phyloP scores from a whole-genome alignment of 1,139 yeast genomes.

The Dujonia santamariae region DNA sequence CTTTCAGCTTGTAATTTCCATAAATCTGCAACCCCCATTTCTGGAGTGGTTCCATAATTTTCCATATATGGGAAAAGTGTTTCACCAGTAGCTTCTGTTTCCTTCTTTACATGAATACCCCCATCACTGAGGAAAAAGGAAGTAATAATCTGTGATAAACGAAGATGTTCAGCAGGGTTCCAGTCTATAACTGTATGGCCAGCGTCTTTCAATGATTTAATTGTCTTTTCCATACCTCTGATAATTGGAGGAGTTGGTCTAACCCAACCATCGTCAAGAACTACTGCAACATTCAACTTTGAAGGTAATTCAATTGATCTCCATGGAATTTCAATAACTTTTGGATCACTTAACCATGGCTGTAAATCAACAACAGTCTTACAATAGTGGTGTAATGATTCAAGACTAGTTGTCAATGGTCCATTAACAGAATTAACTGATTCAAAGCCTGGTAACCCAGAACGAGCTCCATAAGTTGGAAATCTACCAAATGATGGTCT shows the following conservation, averaged over 20 bases:
- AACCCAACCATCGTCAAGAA: conserved; percentile 28
- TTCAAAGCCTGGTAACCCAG: conserved; percentile 56
- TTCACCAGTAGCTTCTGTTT: conserved; percentile 42
- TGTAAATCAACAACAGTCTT: conserved; percentile 22
- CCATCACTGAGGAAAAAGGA: conserved; percentile 48
- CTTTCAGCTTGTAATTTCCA: conserved; percentile 42
- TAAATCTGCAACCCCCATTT: conserved; percentile 33
- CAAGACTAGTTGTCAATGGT: conserved; percentile 26
- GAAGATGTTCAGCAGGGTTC: conserved; percentile 39
- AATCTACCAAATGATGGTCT: conserved; percentile 49
- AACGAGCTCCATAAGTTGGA: conserved; percentile 48
- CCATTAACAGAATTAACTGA: conserved; percentile 36
- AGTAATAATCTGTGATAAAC: conserved; percentile 34
- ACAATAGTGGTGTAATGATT: conserved; percentile 26
- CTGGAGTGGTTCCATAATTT: conserved; percentile 27
- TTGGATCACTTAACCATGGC: conserved; percentile 33
- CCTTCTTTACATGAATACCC: conserved; percentile 28
- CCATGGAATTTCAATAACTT: conserved; percentile 32
- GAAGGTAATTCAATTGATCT: conserved; percentile 19
- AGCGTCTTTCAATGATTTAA: conserved; percentile 27
- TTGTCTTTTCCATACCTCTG: conserved; percentile 23
- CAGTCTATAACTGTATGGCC: conserved; percentile 65
- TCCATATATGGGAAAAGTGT: conserved; percentile 38
- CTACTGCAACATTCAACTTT: conserved; percentile 29
- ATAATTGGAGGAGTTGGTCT: conserved; percentile 39